Evolutionary conservation across 2,329 filamentous ascomycete genomes (phyloP), one percentile per base, ranked within the genome.

Genomic region (Nakataea oryzae): DNA sequence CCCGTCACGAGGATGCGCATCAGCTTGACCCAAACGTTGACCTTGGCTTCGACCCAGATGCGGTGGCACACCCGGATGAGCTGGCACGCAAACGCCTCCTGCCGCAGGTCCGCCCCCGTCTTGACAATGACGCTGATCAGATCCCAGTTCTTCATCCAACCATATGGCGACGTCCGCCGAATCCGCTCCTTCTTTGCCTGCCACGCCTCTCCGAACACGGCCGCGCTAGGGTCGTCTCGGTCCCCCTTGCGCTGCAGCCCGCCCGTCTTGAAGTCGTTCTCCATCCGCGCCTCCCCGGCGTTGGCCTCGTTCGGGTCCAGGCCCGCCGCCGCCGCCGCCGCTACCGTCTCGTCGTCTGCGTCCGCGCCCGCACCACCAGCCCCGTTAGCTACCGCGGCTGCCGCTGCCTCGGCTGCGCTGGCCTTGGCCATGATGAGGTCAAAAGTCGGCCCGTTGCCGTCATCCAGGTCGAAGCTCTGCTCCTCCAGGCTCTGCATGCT

Each of bases 61-160:
- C 88, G 90, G 70, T 89, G 83, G 74, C 90, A 95, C 14, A 92
- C 88, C 63, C 85, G 81, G 67, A 95, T 95, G 57, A 95, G 81
- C 74, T 95, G 90, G 71, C 90, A 93, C 8, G 90, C 90, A 73
- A 95, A 95, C 0, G 90, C 90, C 74, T 95, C 90, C 75, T 95
- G 90, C 60, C 90, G 82, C 64, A 95, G 77, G 74, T 95, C 90
- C 2, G 88, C 88, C 3, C 90, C 90, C 13, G 90, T 95, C 77
- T 95, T 95, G 68, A 95, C 88, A 70, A 95, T 95, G 64, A 95
- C 90, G 70, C 89, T 93, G 65, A 95, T 81, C 28, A 95, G 80
- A 69, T 95, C 90, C 90, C 90, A 95, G 70, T 92, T 93, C 76
- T 90, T 90, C 86, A 92, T 91, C 85, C 89, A 91, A 12, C 90